Conservation (phyloP, 805 yeast genomes). For the Ogataea sp. region DNA sequence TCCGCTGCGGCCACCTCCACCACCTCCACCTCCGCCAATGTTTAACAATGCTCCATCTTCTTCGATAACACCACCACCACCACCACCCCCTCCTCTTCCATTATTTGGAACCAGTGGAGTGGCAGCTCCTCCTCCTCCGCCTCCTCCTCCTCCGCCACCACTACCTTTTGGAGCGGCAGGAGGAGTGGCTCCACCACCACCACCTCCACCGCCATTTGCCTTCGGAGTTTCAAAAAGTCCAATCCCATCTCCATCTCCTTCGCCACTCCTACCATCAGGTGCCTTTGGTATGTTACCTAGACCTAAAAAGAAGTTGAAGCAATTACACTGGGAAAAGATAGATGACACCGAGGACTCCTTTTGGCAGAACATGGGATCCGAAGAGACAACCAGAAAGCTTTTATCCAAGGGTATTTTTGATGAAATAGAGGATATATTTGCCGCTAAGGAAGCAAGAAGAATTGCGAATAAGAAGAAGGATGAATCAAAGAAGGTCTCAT, state of each 20-base stretch:
- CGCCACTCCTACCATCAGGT: conserved; percentile 18
- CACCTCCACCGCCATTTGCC: conserved; percentile 17
- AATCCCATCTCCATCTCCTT: conserved; percentile 8
- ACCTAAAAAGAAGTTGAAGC: conserved; percentile 77
- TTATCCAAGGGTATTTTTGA: conserved; percentile 70
- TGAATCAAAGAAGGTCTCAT: conserved; percentile 50
- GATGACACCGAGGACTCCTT: conserved; percentile 80
- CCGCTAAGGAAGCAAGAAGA: conserved; percentile 64
- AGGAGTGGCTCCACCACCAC: conserved; percentile 22
- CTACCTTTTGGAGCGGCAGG: conserved; percentile 16
- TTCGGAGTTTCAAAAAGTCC: conserved; percentile 1
- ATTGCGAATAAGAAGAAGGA: conserved; percentile 37
- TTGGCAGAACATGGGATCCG: conserved; percentile 67
- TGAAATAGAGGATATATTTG: conserved; percentile 81
- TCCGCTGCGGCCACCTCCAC: conserved; percentile 18
- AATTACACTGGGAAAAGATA: conserved; percentile 93
- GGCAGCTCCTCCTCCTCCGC: conserved; percentile 10
- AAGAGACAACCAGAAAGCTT: conserved; percentile 51
- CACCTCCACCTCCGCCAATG: conserved; percentile 17
- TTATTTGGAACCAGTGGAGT: no score
- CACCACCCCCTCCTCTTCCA: conserved; percentile 13
- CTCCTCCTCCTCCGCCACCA: conserved; percentile 25
- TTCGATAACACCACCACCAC: conserved; percentile 19
- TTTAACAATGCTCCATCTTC: not conserved
- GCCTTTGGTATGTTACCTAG: conserved; percentile 49